Evolutionary conservation across 2,329 filamentous ascomycete species (phyloP).

Genomic region (Cytospora schulzeri): DNA sequence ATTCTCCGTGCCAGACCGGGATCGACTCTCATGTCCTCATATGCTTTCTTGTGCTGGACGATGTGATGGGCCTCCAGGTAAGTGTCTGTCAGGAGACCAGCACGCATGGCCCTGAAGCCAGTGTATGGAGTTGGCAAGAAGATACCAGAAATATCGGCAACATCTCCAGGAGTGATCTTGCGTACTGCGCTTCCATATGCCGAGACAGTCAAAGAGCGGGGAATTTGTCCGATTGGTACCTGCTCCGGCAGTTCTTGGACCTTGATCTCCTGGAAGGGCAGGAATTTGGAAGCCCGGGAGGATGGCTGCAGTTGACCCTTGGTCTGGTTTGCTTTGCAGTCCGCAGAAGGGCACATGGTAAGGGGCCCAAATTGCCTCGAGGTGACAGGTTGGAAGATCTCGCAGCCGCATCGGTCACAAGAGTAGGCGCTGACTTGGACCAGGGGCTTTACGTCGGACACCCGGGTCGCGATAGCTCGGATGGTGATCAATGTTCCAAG

Average conservation of each 20-base stretch:
- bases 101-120: constrained; percentile 96
- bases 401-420: constrained; percentile 92
- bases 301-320: constrained; percentile 94
- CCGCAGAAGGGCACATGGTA: constrained; percentile 82
- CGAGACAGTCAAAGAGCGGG: constrained; percentile 83
- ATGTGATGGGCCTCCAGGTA: constrained; percentile 95
- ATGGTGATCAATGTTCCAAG: constrained; percentile 92
- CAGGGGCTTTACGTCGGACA: constrained; percentile 96
- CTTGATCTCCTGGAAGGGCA: constrained; percentile 98
- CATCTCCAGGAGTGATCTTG: constrained; percentile 88
- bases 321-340: constrained; percentile 86
- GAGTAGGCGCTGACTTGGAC: constrained; percentile 98
- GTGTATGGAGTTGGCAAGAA: constrained; percentile 98
- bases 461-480: constrained; percentile 89
- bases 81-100: constrained; percentile 94
- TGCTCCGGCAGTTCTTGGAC: constrained; percentile 99
- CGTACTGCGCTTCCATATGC: constrained; percentile 86
- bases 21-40: constrained; percentile 88
- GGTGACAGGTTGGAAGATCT: constrained; percentile 95
- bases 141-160: constrained; percentile 91
- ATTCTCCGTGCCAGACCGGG: constrained; percentile 79
- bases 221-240: constrained; percentile 96
- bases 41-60: constrained; percentile 96
- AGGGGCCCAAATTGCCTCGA: constrained; percentile 90
- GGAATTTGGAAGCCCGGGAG: constrained; percentile 93